Percentiles rank a stretch among this genome's conserved stretches.
These are phyloP conservation scores for Tremellales sp. DNA, from an alignment of 1,284 basidiomycete genomes.

Conservation along the genomic window DNA sequence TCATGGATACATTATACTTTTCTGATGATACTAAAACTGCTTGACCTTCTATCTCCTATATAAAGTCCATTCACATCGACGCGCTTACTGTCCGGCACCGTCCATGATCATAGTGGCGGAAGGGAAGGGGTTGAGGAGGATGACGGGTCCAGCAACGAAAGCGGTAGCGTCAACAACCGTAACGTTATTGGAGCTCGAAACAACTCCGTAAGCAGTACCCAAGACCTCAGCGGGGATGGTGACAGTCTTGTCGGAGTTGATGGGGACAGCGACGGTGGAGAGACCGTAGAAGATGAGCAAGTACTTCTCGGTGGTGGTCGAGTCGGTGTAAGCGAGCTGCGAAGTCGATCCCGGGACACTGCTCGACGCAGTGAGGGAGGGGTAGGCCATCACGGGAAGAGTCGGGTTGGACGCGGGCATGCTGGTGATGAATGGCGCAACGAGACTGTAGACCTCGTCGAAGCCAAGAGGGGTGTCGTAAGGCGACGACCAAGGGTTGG, in stretches of 20 bases:
- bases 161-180: conserved; percentile 34
- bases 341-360: conserved; percentile 24
- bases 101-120: too few species aligned
- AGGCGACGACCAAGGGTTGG: conserved; percentile 55
- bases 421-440: conserved; percentile 37
- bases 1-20: too few species aligned
- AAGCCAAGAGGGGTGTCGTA: conserved; percentile 55
- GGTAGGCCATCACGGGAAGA: conserved; percentile 50
- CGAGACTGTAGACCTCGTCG: conserved; percentile 46
- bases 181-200: conserved; percentile 35
- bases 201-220: conserved; percentile 49
- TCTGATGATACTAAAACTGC: too few species aligned
- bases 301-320: conserved; percentile 19
- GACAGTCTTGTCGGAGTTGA: conserved; percentile 31
- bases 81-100: too few species aligned
- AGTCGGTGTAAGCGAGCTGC: conserved; percentile 31
- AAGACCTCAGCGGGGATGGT: conserved; percentile 47
- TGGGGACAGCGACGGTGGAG: conserved; percentile 16
- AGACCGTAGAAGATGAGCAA: conserved; percentile 31
- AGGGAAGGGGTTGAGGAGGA: too few species aligned
- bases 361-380: conserved; percentile 44
- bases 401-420: conserved; percentile 47
- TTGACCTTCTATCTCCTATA: too few species aligned
- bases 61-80: too few species aligned
- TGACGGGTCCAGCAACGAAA: conserved; percentile 34